Evolutionary conservation across 1,139 yeast genomes (phyloP).

Genomic region (Geotrichum macrosporum): DNA sequence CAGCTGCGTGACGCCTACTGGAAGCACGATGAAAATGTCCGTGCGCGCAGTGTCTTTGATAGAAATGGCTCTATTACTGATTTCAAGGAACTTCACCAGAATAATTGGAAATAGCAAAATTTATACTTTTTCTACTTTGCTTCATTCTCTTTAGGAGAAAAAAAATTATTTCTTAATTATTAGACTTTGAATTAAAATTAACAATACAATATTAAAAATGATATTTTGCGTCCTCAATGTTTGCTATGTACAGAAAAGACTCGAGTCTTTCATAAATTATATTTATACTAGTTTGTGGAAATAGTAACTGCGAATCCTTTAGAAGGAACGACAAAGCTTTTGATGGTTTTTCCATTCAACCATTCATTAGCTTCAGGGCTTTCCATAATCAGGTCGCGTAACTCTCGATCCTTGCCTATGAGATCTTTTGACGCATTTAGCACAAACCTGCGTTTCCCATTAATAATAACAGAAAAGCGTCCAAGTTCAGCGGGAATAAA

Average conservation of each 20-base stretch:
- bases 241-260: too few relatives aligned
- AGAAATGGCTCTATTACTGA: conserved; percentile 45
- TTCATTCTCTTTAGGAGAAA: too few relatives aligned
- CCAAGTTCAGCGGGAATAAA: conserved; percentile 19
- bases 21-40: conserved; percentile 63
- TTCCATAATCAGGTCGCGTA: conserved; percentile 28
- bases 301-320: conserved; percentile 27
- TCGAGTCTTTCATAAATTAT: too few relatives aligned
- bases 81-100: conserved; percentile 1
- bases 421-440: conserved; percentile 41
- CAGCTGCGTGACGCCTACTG: conserved; percentile 55
- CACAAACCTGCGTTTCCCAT: conserved; percentile 58
- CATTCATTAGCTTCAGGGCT: conserved; percentile 24
- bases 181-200: too few relatives aligned
- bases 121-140: too few relatives aligned
- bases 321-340: conserved; percentile 26
- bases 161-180: too few relatives aligned
- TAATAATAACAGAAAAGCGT: conserved; percentile 47
- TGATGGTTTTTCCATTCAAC: conserved; percentile 25
- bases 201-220: neutral
- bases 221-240: too few relatives aligned
- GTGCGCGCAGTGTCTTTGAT: conserved; percentile 66
- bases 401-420: conserved; percentile 37
- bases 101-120: conserved; percentile 4
- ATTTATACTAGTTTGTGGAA: conserved; percentile 22